Percentiles rank a stretch among this genome's conserved stretches.
phyloP scores from a whole-genome alignment of 148 eudicot genomes.

The Cornus kousa region DNA sequence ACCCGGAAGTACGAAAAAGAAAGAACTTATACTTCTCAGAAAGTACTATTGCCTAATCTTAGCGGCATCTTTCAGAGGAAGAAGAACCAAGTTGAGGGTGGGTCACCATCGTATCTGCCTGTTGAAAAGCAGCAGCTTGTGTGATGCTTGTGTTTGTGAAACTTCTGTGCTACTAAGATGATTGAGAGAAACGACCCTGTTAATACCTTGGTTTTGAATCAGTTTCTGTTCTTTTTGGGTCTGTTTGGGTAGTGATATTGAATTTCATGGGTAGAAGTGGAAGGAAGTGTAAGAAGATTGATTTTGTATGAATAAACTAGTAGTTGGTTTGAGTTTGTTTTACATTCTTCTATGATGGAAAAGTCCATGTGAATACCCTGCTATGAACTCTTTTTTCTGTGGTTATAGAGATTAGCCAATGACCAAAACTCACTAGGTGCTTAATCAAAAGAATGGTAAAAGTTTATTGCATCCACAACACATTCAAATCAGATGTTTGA shows the following conservation, averaged over 20 bases:
- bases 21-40: constrained; percentile 51
- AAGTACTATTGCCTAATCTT: constrained; percentile 57
- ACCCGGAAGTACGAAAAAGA: constrained; percentile 42
- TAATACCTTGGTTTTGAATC: neutral
- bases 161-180: neutral
- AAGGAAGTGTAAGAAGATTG: neutral
- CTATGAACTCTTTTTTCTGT: too few relatives aligned
- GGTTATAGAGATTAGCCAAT: neutral
- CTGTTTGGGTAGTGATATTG: neutral
- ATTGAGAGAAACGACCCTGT: neutral
- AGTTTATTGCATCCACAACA: too few relatives aligned
- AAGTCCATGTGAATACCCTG: too few relatives aligned
- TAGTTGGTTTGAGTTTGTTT: too few relatives aligned
- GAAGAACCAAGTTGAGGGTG: constrained; percentile 55
- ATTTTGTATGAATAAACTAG: neutral
- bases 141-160: constrained; percentile 11
- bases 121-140: constrained; percentile 36
- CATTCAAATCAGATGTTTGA: too few relatives aligned
- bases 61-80: constrained; percentile 74
- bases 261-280: neutral
- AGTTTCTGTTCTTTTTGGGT: too few relatives aligned
- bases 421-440: neutral
- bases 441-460: too few relatives aligned
- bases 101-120: constrained; percentile 69
- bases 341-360: too few relatives aligned